phyloP scores from a whole-genome alignment of 345 rosid genomes.

The Dimocarpus longan region DNA sequence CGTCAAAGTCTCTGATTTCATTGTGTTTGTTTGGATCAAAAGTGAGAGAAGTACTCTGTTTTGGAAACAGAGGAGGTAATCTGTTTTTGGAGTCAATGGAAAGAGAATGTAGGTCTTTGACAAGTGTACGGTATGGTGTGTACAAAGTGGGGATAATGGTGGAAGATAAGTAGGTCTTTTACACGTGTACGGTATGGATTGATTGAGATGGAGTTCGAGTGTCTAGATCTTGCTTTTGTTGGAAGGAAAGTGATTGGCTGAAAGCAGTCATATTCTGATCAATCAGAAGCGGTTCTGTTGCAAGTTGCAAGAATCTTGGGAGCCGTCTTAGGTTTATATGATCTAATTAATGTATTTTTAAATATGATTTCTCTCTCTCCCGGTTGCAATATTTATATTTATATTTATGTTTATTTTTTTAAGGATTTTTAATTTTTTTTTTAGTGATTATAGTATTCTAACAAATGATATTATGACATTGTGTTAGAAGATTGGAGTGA shows the following conservation, averaged over 20 bases:
- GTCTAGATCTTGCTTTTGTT: too few species aligned
- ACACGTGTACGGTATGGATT: neutral
- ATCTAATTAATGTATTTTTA: neutral
- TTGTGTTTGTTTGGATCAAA: slow-evolving; percentile 2
- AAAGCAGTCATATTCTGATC: neutral
- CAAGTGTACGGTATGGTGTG: neutral
- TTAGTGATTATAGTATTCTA: too few species aligned
- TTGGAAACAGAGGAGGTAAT: too few species aligned
- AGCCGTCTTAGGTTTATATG: neutral
- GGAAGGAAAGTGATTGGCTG: neutral
- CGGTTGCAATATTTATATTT: neutral
- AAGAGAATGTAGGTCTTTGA: neutral
- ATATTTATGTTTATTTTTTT: too few species aligned
- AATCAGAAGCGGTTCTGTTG: neutral
- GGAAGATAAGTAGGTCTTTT: neutral
- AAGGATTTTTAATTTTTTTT: too few species aligned
- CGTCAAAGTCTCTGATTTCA: slow-evolving; percentile 57
- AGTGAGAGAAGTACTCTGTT: neutral
- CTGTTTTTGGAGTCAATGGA: neutral
- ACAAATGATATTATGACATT: too few species aligned
- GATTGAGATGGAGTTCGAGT: neutral
- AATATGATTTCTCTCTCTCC: too few species aligned
- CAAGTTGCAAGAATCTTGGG: neutral
- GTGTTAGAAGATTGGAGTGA: too few species aligned
- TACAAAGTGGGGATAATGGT: too few species aligned